Base-by-base conservation (phyloP, 1,284 basidiomycete species). In the Amylostereum chailletii region DNA sequence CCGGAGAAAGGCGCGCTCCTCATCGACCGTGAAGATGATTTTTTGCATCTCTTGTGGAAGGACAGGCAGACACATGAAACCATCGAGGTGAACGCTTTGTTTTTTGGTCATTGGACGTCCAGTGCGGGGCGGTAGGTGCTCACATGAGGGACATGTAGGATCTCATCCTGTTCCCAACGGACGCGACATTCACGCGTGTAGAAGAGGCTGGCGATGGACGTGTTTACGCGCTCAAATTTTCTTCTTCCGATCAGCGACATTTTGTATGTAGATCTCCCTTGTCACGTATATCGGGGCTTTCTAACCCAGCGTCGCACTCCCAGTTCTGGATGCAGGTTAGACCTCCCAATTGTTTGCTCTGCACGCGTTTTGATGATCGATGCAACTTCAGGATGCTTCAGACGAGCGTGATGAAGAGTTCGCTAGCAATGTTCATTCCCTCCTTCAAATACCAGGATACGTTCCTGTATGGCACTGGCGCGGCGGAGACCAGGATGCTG, bases 261-360 rank as follows among this genome's bases (percentile, higher is more conserved):
- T 91, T 91, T 62, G 87, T 90, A 58, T 63, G 87, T 76, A 1
- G 48, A 26, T 49, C 45, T 30, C 19, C 19, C 40, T 53, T 34
- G 39, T 47, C 11, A 7, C 9, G 27, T 42, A 47, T 33, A 45
- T 34, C 47, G 51, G 52, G 40, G 53, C 51, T 51, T 59, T 41
- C 48, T 48, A 11, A 42, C 36, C 19, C 19, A 19, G 19, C 19
- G 19, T 19, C 19, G 19, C 48, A 27, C 3, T 36, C 2, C 55
- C 53, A 90, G 86, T 90, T 88, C 60, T 90, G 86, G 86, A 71
- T 90, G 75, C 87, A 90, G 83, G 86, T 84, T 66, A 59, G 10
- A 53, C 27, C 7, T 11, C n/a, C n/a, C 33, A 4, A 4, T 2
- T 36, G 5, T 5, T 27, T 50, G 6, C 19, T 37, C 7, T 34